These are phyloP conservation scores for Arabidopsis arenosa DNA, from an alignment of 345 rosid genomes.

Conservation along the genomic window DNA sequence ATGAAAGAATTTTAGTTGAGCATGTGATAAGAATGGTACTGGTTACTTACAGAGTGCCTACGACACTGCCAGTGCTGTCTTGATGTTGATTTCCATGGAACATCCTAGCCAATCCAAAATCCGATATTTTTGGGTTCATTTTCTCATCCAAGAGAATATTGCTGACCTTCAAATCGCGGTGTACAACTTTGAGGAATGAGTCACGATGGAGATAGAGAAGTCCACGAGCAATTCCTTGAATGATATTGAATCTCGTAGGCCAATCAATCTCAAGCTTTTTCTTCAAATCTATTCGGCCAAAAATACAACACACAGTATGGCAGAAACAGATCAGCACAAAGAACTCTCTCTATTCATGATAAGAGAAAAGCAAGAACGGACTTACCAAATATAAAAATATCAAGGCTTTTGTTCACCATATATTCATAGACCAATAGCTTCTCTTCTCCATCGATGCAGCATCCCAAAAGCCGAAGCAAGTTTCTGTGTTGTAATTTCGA, in stretches of 20 bases:
- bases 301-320: background rate
- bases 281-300: constrained; percentile 34
- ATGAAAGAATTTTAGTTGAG: constrained; percentile 3
- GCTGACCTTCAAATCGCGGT: constrained; percentile 43
- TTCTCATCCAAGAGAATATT: constrained; percentile 45
- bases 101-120: constrained; percentile 46
- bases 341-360: background rate
- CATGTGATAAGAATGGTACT: background rate
- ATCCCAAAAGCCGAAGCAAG: constrained; percentile 67
- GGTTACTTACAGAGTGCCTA: constrained; percentile 43
- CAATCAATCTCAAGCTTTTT: constrained; percentile 40
- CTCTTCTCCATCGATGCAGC: constrained; percentile 58
- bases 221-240: constrained; percentile 46
- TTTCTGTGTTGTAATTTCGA: constrained; percentile 75
- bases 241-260: constrained; percentile 39
- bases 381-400: constrained; percentile 60
- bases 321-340: constrained; percentile 21
- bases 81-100: constrained; percentile 26
- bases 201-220: constrained; percentile 40
- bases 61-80: constrained; percentile 41
- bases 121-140: constrained; percentile 43
- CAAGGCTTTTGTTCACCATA: constrained; percentile 68
- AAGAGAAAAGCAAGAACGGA: constrained; percentile 13
- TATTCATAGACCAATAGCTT: constrained; percentile 67
- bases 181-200: constrained; percentile 42